phyloP scores from a whole-genome alignment of 1,284 basidiomycete species.

The Cutaneotrichosporon mucoides region DNA sequence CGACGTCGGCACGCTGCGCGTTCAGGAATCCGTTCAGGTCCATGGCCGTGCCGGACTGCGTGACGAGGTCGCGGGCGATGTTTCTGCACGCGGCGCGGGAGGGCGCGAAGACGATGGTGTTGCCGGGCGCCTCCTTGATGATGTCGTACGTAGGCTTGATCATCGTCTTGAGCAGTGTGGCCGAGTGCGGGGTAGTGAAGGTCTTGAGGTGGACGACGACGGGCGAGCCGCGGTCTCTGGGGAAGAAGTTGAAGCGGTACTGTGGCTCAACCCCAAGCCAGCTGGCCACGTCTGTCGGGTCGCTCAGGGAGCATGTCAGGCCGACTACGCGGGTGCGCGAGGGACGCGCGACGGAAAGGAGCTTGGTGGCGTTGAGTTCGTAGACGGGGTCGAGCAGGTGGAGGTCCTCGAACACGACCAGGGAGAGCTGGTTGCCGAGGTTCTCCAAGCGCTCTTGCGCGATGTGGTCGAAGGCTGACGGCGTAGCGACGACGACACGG shows the following conservation, averaged over 20 bases:
- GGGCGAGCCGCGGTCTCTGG: constrained; percentile 76
- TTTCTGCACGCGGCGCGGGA: constrained; percentile 73
- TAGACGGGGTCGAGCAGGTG: constrained; percentile 78
- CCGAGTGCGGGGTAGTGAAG: constrained; percentile 82
- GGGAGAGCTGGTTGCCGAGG: constrained; percentile 53
- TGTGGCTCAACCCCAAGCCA: constrained; percentile 71
- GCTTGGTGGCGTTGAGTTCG: constrained; percentile 72
- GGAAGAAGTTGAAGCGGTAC: constrained; percentile 72
- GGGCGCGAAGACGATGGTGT: constrained; percentile 84
- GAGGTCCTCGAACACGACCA: constrained; percentile 80
- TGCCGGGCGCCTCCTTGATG: constrained; percentile 53
- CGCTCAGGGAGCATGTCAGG: constrained; percentile 70
- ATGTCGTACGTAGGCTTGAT: constrained; percentile 78
- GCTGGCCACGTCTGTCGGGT: constrained; percentile 70
- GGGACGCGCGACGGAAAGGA: constrained; percentile 59
- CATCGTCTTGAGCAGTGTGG: constrained; percentile 85
- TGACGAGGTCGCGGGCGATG: constrained; percentile 80
- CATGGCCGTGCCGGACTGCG: constrained; percentile 73
- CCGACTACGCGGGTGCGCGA: constrained; percentile 71
- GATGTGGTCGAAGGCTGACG: constrained; percentile 39
- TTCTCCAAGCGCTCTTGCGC: constrained; percentile 7
- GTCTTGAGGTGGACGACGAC: constrained; percentile 66
- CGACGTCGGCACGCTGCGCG: constrained; percentile 59
- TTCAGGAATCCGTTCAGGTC: constrained; percentile 70
- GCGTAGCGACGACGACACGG: constrained; percentile 45